phyloP scores from a whole-genome alignment of 202 grass and related monocot genomes.

The Saccharum hybrid region DNA sequence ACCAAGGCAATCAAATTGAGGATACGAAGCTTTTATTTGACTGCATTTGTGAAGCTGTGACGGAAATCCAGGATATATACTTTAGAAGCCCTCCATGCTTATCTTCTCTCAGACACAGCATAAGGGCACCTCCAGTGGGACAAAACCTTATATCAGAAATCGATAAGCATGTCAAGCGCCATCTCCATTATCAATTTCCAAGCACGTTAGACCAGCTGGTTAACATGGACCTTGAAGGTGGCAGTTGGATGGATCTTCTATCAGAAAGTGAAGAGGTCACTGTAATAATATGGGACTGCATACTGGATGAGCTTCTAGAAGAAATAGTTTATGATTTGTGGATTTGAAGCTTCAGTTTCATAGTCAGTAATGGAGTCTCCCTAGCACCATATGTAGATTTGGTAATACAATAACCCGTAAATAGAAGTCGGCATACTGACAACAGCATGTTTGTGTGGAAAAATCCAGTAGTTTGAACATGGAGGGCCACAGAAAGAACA shows the following conservation, averaged over 20 bases:
- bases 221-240: slow-evolving; percentile 50
- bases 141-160: slow-evolving; percentile 64
- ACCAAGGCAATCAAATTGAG: slow-evolving; percentile 46
- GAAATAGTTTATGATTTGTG: slow-evolving; percentile 62
- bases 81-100: slow-evolving; percentile 49
- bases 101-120: slow-evolving; percentile 43
- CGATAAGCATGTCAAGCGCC: slow-evolving; percentile 51
- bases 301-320: slow-evolving; percentile 77
- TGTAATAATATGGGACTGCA: slow-evolving; percentile 59
- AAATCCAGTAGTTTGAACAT: neutral
- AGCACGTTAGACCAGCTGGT: slow-evolving; percentile 69
- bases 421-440: slow-evolving; percentile 25
- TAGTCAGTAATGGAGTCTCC: slow-evolving; percentile 18
- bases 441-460: slow-evolving; percentile 27
- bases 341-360: slow-evolving; percentile 52
- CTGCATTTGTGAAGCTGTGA: slow-evolving; percentile 74
- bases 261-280: slow-evolving; percentile 51
- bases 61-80: slow-evolving; percentile 60
- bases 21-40: slow-evolving; percentile 77
- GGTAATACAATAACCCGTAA: slow-evolving; percentile 4
- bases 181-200: slow-evolving; percentile 50
- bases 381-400: slow-evolving; percentile 20
- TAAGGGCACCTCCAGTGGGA: slow-evolving; percentile 47
- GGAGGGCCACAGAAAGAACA: slow-evolving; percentile 7
- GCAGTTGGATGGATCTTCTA: slow-evolving; percentile 64